Evolutionary conservation across 257 asterid genomes (phyloP).

Genomic region (Galeopsis tetrahit): DNA sequence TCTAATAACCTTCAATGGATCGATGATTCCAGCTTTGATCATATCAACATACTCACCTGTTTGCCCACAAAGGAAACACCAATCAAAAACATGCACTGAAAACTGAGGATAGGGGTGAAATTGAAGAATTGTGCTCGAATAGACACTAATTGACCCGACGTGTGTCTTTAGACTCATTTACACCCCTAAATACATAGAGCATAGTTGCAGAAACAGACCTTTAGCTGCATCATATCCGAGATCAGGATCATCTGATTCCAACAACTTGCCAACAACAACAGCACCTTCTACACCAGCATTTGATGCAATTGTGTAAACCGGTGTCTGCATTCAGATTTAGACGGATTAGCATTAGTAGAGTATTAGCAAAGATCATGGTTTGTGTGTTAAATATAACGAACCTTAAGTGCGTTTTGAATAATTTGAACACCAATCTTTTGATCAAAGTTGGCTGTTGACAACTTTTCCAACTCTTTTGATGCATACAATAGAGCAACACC

Average conservation of each 20-base stretch:
- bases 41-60: slow-evolving; percentile 91
- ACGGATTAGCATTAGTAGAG: not conserved
- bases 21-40: slow-evolving; percentile 89
- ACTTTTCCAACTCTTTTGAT: slow-evolving; percentile 74
- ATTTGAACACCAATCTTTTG: slow-evolving; percentile 93
- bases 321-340: slow-evolving; percentile 52
- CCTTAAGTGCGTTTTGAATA: slow-evolving; percentile 93
- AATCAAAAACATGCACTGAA: too few relatives aligned
- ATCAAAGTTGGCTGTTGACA: slow-evolving; percentile 82
- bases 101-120: too few relatives aligned
- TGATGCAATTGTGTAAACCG: slow-evolving; percentile 77
- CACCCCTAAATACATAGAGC: too few relatives aligned
- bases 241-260: slow-evolving; percentile 85
- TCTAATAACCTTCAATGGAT: slow-evolving; percentile 87
- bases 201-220: slow-evolving; percentile 43
- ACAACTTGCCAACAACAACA: slow-evolving; percentile 86
- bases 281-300: slow-evolving; percentile 99
- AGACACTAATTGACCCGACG: too few relatives aligned
- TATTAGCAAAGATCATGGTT: not conserved
- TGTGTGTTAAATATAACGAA: slow-evolving; percentile 23
- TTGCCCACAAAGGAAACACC: not conserved
- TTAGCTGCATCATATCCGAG: slow-evolving; percentile 97
- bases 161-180: too few relatives aligned
- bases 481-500: slow-evolving; percentile 93
- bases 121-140: too few relatives aligned